These are phyloP conservation scores for Mycena vulgaris DNA, from an alignment of 768 basidiomycete species.

Conservation along the genomic window DNA sequence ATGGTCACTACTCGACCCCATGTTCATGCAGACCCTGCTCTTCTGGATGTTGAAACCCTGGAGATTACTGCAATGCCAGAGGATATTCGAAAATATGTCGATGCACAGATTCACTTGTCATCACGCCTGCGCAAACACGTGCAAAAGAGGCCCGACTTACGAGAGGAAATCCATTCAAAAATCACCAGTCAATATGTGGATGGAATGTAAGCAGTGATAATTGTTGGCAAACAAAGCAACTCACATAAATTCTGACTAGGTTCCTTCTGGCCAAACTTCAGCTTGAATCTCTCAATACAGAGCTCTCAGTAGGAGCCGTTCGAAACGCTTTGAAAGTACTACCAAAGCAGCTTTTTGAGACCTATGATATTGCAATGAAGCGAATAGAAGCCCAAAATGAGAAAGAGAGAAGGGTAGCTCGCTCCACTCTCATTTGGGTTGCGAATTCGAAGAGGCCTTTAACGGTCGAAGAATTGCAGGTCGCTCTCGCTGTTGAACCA, in stretches of 20 bases:
- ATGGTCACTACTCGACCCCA: too few relatives aligned
- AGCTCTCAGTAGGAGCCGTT: not conserved
- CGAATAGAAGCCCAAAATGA: not conserved
- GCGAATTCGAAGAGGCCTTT: not conserved
- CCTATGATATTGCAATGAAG: not conserved
- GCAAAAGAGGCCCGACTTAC: not conserved
- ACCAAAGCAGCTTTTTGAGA: not conserved
- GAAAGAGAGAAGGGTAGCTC: not conserved
- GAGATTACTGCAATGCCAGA: not conserved
- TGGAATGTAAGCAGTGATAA: slow-evolving; percentile 7
- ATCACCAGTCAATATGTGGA: not conserved
- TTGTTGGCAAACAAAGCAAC: not conserved
- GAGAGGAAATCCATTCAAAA: too few relatives aligned
- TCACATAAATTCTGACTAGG: not conserved
- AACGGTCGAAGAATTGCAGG: not conserved
- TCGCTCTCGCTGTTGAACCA: not conserved
- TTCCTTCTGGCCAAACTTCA: too few relatives aligned
- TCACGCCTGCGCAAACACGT: slow-evolving; percentile 1
- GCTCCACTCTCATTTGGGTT: too few relatives aligned
- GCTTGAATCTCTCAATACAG: too few relatives aligned
- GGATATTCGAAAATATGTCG: not conserved
- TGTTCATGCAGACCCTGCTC: not conserved
- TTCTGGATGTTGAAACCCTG: not conserved
- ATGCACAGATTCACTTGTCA: not conserved
- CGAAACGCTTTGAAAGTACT: slow-evolving; percentile 5